Evolutionary conservation across 2,329 filamentous ascomycete genomes (phyloP).

Genomic region (Hymenoscyphus repandus): DNA sequence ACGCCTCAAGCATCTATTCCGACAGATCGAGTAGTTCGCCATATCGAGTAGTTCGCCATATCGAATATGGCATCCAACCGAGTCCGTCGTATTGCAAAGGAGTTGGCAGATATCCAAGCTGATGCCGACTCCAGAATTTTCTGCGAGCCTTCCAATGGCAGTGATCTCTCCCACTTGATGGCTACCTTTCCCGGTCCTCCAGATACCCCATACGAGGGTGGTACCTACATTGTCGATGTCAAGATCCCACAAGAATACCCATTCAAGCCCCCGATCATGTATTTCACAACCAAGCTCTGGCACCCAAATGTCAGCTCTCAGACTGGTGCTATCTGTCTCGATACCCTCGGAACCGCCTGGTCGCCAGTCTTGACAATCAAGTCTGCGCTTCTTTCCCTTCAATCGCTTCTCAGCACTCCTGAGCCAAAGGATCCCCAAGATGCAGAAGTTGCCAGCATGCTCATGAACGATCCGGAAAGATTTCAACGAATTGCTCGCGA

Average conservation of each 20-base stretch:
- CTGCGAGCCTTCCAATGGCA: slow-evolving; percentile 56
- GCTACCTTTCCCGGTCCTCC: slow-evolving; percentile 83
- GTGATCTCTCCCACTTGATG: slow-evolving; percentile 72
- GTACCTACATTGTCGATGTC: slow-evolving; percentile 77
- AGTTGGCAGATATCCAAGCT: slow-evolving; percentile 67
- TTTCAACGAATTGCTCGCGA: slow-evolving; percentile 81
- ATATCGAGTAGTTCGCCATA: neutral
- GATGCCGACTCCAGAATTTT: slow-evolving; percentile 75
- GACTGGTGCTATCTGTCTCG: slow-evolving; percentile 93
- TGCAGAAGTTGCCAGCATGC: slow-evolving; percentile 88
- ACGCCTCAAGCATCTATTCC: no score
- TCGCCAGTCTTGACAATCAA: slow-evolving; percentile 96
- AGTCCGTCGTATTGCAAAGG: slow-evolving; percentile 60
- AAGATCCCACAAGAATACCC: slow-evolving; percentile 84
- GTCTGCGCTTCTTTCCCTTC: slow-evolving; percentile 85
- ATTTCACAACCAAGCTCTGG: slow-evolving; percentile 90
- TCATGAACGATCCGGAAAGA: slow-evolving; percentile 70
- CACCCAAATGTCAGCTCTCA: slow-evolving; percentile 95
- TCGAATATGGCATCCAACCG: slow-evolving; percentile 30
- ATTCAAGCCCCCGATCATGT: slow-evolving; percentile 87
- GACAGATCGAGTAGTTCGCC: neutral
- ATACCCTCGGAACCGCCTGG: slow-evolving; percentile 86
- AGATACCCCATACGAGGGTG: slow-evolving; percentile 89
- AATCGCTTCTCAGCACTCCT: slow-evolving; percentile 86
- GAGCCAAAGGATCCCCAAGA: slow-evolving; percentile 97